Evolutionary conservation across 768 basidiomycete species (phyloP), one percentile per base, ranked within the genome.

Genomic region (Tephrocybe sp.): DNA sequence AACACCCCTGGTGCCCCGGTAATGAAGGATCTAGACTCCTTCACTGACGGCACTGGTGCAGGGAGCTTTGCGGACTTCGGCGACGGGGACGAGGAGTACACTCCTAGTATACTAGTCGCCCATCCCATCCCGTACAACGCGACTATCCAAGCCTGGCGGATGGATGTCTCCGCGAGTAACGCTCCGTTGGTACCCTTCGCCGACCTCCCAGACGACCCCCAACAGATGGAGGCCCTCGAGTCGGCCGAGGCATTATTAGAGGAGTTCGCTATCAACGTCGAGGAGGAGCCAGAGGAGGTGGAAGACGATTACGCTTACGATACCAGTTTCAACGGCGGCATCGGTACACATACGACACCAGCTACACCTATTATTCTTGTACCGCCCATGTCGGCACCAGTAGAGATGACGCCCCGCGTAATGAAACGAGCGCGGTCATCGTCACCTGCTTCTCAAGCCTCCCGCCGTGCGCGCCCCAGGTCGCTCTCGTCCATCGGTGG

Each of bases 21-120:
- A 51, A 58, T 84, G 59, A 81, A 78, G 64, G 82, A 84, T 60
- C 62, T 75, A 26, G 81, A 83, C 54, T 76, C 79, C 48, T 84
- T 84, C 68, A 80, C 79, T n/a, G 80, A 82, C 41, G 81, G 81
- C 26, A 79, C 77, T 8, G 74, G 71, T 14, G 64, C 67, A 50
- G 80, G 81, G 39, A 78, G 78, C 54, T 81, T 80, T 64, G 51
- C 38, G 15, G 78, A 79, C 55, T 77, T 72, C 45, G 60, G 73
- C 34, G 64, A 74, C 49, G 63, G 65, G 30, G 68, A 68, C 36
- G 65, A 61, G 57, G 69, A 76, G 54, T 37, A 46, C 39, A 8
- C 4, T 12, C 60, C 52, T 40, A 69, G 68, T 17, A 61, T 68
- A 33, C 68, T 68, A 45, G 59, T 77, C 48, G 57, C 66, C 40